These are phyloP conservation scores for Nothophaeocryptopus gaeumannii DNA, from an alignment of 2,329 filamentous ascomycete species.

Conservation along the genomic window DNA sequence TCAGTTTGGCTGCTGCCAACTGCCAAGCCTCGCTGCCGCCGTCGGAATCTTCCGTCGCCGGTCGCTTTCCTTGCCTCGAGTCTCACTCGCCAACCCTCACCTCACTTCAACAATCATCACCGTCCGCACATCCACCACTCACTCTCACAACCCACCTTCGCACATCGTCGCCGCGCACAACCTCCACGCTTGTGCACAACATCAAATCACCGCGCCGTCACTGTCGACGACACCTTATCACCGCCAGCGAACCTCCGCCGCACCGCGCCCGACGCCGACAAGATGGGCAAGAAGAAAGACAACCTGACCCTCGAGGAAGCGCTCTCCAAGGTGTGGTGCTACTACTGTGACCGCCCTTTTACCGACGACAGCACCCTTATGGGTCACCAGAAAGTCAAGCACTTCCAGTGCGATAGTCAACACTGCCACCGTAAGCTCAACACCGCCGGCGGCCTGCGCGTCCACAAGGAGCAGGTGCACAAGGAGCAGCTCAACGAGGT, in stretches of 20 bases:
- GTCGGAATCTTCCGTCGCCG: neutral
- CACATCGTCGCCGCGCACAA: neutral
- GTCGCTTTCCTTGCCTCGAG: neutral
- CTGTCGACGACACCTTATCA: neutral
- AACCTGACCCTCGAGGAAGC: constrained; percentile 86
- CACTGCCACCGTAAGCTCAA: constrained; percentile 83
- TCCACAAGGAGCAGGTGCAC: constrained; percentile 98
- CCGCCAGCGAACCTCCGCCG: neutral
- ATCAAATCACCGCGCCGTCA: neutral
- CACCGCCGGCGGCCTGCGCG: constrained; percentile 90
- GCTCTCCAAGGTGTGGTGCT: constrained; percentile 88
- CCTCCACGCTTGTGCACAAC: neutral
- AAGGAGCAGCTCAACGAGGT: constrained; percentile 85
- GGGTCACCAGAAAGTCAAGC: constrained; percentile 97
- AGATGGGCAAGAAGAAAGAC: constrained; percentile 59
- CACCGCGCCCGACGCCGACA: neutral
- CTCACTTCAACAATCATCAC: neutral
- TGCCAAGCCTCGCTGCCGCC: neutral
- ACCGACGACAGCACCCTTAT: constrained; percentile 96
- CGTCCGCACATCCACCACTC: neutral
- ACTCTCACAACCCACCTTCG: neutral
- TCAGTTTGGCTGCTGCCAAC: neutral
- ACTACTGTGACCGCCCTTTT: constrained; percentile 99
- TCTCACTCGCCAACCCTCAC: neutral
- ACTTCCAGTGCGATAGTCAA: constrained; percentile 82